Evolutionary conservation across 345 rosid species (phyloP).

Genomic region (Arabidopsis suecica): DNA sequence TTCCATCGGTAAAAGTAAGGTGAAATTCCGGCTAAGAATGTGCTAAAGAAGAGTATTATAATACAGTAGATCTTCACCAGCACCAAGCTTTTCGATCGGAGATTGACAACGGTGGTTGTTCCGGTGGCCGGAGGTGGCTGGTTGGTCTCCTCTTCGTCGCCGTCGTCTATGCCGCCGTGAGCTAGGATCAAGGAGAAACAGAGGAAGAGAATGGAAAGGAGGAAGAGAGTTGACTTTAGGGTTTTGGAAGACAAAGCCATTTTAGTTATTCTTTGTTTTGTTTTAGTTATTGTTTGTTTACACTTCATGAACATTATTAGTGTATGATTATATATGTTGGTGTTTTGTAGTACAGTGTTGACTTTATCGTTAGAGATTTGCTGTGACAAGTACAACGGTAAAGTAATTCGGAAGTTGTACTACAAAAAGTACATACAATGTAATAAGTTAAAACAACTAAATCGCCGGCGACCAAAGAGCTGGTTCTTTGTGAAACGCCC

Average conservation of each 20-base stretch:
- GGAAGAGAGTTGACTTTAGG: conserved; percentile 55
- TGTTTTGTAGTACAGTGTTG: conserved; percentile 48
- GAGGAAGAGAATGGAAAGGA: conserved; percentile 47
- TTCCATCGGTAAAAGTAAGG: conserved; percentile 79
- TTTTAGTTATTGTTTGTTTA: conserved; percentile 14
- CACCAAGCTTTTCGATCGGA: conserved; percentile 51
- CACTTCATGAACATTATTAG: conserved; percentile 15
- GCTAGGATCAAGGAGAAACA: conserved; percentile 47
- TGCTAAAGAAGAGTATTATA: conserved; percentile 67
- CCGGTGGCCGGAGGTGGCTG: conserved; percentile 38
- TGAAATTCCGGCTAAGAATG: conserved; percentile 70
- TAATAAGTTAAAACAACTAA: not conserved
- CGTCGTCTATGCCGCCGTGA: conserved; percentile 53
- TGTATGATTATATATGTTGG: conserved; percentile 2
- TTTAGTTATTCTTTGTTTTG: conserved; percentile 11
- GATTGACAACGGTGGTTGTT: conserved; percentile 31
- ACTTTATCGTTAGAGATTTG: conserved; percentile 31
- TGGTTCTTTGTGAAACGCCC: conserved; percentile 24
- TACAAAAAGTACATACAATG: conserved; percentile 15
- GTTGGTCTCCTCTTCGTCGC: conserved; percentile 24
- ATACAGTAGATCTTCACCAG: conserved; percentile 77
- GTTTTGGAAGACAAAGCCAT: conserved; percentile 47
- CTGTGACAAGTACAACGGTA: conserved; percentile 39
- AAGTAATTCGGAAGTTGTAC: conserved; percentile 34
- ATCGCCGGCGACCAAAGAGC: conserved; percentile 33